These are phyloP conservation scores for Alternaria panax DNA, from an alignment of 2,329 filamentous ascomycete genomes.

Conservation along the genomic window DNA sequence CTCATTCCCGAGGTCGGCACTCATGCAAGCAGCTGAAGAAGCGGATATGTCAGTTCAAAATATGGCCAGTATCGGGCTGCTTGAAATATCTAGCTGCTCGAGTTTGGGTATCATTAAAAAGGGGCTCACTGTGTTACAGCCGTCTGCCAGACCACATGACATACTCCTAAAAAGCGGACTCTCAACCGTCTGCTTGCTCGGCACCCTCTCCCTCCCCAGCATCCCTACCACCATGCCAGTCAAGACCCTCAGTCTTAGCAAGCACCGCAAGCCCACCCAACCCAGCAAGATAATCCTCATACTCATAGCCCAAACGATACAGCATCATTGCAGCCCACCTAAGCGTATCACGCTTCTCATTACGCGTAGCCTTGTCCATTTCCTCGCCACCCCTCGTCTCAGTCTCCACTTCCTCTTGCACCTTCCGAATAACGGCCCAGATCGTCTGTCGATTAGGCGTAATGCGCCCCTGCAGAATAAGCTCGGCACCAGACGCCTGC, in stretches of 20 bases:
- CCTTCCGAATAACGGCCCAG: conserved; percentile 43
- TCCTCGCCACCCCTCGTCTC: conserved; percentile 19
- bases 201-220: background rate
- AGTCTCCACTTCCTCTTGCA: conserved; percentile 41
- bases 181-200: too few relatives aligned
- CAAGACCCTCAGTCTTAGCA: conserved; percentile 42
- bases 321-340: conserved; percentile 43
- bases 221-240: conserved; percentile 11
- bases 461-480: conserved; percentile 42
- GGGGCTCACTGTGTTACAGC: too few relatives aligned
- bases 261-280: conserved; percentile 41
- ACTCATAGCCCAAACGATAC: conserved; percentile 42
- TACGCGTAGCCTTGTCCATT: conserved; percentile 20
- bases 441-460: conserved; percentile 44
- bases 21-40: too few relatives aligned
- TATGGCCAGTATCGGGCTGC: too few relatives aligned
- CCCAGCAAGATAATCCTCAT: conserved; percentile 43
- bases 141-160: too few relatives aligned
- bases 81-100: too few relatives aligned
- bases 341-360: conserved; percentile 37
- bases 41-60: too few relatives aligned
- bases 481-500: conserved; percentile 36
- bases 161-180: too few relatives aligned
- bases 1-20: too few relatives aligned
- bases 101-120: too few relatives aligned